phyloP scores from a whole-genome alignment of 2,329 filamentous ascomycete species.

The Zymoseptoria tritici region DNA sequence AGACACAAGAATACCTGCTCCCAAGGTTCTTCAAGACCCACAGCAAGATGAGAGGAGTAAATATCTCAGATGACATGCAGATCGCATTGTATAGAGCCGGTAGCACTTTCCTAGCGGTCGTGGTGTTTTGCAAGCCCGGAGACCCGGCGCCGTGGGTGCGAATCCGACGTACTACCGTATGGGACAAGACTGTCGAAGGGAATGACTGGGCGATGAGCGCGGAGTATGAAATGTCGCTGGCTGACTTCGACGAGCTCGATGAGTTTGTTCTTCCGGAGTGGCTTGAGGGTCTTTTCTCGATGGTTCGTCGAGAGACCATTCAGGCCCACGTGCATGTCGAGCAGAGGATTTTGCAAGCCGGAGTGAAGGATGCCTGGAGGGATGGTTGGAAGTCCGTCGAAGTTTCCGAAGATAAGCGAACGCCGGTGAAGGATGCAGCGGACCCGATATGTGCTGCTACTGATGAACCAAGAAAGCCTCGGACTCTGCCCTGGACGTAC shows the following conservation, averaged over 20 bases:
- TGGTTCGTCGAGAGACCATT: background rate
- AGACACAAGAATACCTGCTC: background rate
- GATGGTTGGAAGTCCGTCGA: background rate
- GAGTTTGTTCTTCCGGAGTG: background rate
- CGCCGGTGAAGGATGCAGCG: background rate
- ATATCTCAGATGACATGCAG: background rate
- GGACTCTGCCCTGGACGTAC: no score
- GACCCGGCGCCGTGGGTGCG: background rate
- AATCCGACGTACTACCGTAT: background rate
- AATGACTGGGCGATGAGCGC: background rate
- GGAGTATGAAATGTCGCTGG: background rate
- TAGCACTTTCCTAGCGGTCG: background rate
- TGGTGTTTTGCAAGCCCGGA: background rate
- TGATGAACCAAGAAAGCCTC: no score
- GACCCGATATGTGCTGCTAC: no score
- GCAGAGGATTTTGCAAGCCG: background rate
- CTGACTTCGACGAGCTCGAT: background rate
- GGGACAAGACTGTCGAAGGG: background rate
- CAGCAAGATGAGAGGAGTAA: background rate
- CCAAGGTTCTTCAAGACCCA: background rate
- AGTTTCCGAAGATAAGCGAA: background rate
- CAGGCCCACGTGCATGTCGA: background rate
- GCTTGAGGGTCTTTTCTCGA: background rate
- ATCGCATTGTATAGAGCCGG: background rate
- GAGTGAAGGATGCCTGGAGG: background rate